Conservation (phyloP, 257 asterid species). For the Solanum bukasovii region DNA sequence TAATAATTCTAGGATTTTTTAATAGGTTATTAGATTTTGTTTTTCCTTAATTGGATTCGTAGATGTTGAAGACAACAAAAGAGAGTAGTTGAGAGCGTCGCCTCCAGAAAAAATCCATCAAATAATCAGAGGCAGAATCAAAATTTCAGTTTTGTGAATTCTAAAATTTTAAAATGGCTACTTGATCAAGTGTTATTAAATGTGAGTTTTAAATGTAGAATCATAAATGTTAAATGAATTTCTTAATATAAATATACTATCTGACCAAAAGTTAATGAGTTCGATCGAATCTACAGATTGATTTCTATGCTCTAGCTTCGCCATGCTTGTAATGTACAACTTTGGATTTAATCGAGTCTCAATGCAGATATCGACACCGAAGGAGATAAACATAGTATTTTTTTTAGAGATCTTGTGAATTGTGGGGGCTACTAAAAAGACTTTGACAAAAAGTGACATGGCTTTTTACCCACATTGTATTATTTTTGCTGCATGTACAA, state of each 20-base stretch:
- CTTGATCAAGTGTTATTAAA: not conserved
- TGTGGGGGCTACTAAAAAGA: constrained; percentile 49
- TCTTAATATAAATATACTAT: not conserved
- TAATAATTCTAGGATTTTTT: not conserved
- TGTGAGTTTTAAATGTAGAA: not conserved
- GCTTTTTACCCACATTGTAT: constrained; percentile 7
- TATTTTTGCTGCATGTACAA: constrained; percentile 24
- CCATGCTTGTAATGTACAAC: accelerated
- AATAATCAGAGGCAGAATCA: not conserved
- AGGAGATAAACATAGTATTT: not conserved
- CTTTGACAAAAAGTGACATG: constrained; percentile 42
- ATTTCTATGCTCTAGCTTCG: not conserved
- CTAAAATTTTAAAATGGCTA: not conserved
- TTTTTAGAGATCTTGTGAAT: constrained; percentile 70
- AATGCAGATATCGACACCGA: accelerated
- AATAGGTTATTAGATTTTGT: not conserved
- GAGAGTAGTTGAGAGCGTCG: not conserved
- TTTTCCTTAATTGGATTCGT: not conserved
- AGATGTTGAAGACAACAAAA: not conserved
- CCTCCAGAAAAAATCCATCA: not conserved
- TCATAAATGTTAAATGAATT: not conserved
- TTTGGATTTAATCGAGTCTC: not conserved
- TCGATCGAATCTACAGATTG: accelerated
- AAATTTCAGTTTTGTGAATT: not conserved
- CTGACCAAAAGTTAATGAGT: too few relatives aligned